Conservation (phyloP, 1,284 basidiomycete genomes). For the Chalciporus sp. region DNA sequence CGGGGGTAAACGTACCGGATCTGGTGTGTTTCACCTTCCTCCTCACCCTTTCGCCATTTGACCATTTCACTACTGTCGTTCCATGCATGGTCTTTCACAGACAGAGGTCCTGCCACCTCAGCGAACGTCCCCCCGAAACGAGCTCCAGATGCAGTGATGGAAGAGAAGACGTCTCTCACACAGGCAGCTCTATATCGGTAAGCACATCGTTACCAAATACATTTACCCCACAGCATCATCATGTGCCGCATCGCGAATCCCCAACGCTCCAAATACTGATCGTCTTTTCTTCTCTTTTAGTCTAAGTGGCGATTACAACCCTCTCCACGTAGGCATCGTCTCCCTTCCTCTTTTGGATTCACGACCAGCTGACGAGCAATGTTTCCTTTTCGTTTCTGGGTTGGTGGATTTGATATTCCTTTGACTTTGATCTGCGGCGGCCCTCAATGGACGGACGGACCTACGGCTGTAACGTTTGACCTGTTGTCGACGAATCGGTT, state of each 20-base stretch:
- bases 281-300: slow-evolving; percentile 38
- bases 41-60: neutral
- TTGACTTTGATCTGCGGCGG: neutral
- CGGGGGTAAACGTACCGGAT: slow-evolving; percentile 86
- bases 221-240: neutral
- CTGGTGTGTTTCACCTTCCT: slow-evolving; percentile 48
- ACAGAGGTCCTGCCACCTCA: slow-evolving; percentile 90
- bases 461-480: neutral
- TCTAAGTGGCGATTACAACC: slow-evolving; percentile 89
- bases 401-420: neutral
- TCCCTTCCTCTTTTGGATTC: neutral
- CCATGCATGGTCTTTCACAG: slow-evolving; percentile 41
- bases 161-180: slow-evolving; percentile 81
- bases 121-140: slow-evolving; percentile 83
- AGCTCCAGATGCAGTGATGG: slow-evolving; percentile 80
- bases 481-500: slow-evolving; percentile 8
- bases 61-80: neutral
- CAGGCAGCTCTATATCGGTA: slow-evolving; percentile 92
- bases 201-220: slow-evolving; percentile 18
- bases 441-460: neutral
- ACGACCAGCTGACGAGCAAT: slow-evolving; percentile 6
- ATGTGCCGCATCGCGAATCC: neutral
- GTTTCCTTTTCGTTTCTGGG: neutral
- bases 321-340: slow-evolving; percentile 70
- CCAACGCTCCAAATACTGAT: no score